Percentiles rank a stretch among this genome's conserved stretches.
phyloP scores from a whole-genome alignment of 2,329 filamentous ascomycete species.

The Aspergillus candidus region DNA sequence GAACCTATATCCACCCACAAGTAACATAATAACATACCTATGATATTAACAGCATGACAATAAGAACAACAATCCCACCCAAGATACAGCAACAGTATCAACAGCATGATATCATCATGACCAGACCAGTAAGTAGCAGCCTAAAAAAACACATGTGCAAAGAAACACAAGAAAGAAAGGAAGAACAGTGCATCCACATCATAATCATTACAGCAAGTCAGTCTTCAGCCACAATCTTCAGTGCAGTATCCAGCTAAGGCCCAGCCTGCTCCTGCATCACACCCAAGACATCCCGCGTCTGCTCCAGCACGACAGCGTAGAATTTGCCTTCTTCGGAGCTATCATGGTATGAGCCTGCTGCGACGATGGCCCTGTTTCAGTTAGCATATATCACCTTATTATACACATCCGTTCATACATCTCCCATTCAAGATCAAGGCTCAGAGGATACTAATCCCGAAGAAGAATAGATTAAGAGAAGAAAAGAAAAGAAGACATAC shows the following conservation, averaged over 20 bases:
- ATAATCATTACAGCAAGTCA: constrained; percentile 2
- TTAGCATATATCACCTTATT: no score
- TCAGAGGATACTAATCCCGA: not conserved
- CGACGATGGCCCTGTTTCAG: constrained; percentile 25
- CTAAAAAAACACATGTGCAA: not conserved
- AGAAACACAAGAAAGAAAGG: not conserved
- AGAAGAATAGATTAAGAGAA: not conserved
- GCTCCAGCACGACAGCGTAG: constrained; percentile 33
- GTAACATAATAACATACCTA: not conserved
- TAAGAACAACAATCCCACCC: no score
- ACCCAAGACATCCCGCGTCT: constrained; percentile 12
- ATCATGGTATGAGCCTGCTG: constrained; percentile 33
- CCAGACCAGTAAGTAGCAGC: no score
- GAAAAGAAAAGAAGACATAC: constrained; percentile 15
- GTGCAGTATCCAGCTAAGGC: not conserved
- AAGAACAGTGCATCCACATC: not conserved
- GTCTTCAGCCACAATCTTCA: not conserved
- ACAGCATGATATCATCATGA: no score
- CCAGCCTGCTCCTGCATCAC: not conserved
- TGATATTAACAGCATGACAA: not conserved
- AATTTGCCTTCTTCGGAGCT: constrained; percentile 32
- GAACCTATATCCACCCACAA: no score
- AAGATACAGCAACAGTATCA: no score
- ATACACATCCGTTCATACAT: not conserved
- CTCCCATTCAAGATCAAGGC: no score